Evolutionary conservation across 2,329 filamentous ascomycete genomes (phyloP).

Genomic region (Calonectria crousiana): DNA sequence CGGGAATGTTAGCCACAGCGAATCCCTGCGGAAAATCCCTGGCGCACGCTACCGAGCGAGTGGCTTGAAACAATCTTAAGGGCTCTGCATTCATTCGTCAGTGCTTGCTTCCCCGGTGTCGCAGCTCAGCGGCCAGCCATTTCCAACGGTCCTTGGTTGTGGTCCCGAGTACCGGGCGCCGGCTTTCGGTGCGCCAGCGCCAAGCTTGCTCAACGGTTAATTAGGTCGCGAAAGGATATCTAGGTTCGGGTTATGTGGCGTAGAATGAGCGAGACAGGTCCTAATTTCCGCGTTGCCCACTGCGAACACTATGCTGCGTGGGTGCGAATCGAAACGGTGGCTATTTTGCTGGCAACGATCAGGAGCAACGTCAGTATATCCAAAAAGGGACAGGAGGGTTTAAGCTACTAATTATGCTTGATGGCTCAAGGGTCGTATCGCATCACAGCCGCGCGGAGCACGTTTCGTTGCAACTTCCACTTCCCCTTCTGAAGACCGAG

Average conservation of each 20-base stretch:
- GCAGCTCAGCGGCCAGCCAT: not conserved
- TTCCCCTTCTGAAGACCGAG: slow-evolving; percentile 21
- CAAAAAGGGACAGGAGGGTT: not conserved
- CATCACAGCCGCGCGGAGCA: not conserved
- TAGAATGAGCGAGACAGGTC: not conserved
- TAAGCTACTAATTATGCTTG: slow-evolving; percentile 16
- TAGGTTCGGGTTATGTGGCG: not conserved
- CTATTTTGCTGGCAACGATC: not conserved
- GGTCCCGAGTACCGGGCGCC: not conserved
- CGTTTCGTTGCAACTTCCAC: slow-evolving; percentile 2
- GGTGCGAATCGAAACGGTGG: not conserved
- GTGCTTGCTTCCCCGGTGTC: not conserved
- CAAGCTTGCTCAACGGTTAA: not conserved
- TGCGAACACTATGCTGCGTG: not conserved
- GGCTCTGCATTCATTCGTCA: not conserved
- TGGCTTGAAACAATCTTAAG: not conserved
- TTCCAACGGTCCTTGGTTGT: not conserved
- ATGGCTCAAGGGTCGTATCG: not conserved
- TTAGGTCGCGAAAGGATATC: not conserved
- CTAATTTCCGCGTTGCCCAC: not conserved
- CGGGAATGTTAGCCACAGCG: not conserved
- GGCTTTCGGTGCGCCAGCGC: not conserved
- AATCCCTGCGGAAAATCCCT: not conserved
- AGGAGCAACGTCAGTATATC: not conserved
- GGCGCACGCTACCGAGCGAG: not conserved